Evolutionary conservation across 768 basidiomycete genomes (phyloP), one percentile per base, ranked within the genome.

Genomic region (Austroboletus eburneus): DNA sequence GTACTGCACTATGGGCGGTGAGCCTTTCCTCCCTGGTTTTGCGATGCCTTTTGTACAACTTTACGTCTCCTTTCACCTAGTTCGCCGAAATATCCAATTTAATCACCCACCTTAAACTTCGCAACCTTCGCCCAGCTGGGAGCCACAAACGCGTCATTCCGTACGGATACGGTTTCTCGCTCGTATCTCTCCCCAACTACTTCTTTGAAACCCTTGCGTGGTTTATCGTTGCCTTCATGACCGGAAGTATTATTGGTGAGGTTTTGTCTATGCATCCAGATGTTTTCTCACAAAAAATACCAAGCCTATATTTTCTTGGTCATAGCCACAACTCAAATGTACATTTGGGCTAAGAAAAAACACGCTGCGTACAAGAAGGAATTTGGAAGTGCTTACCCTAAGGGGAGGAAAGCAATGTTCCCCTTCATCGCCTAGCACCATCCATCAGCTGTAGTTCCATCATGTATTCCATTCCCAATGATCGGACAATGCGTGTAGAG

Each of bases 151-250:
- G 95, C 39, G 84, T 77, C n/a, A 85, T 96, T 55, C 96, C 96
- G 0, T 69, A 73, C n/a, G 95, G 96, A 21, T 95, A 92, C 54
- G 94, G 93, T 6, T 99, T 97, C 70, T 73, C 81, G 44, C 68
- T 79, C n/a, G 77, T 94, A 33, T 87, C 90, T 6, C 87, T 79
- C 72, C 91, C 95, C 14, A 97, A 99, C 67, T 99, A 99, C 70
- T 83, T 89, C 63, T 97, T 94, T 59, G 96, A 99, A 69, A 76
- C 71, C 8, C 49, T 95, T 21, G 85, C 71, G 0, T 96, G 95
- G 90, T 58, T 73, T 4, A 71, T 76, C 14, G 74, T 96, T 41
- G 76, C 76, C 20, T 72, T 73, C 18, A 83, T 98, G 82, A 92
- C 92, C 2, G 79, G 83, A 24, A 88, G 85, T 58, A 71, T 78